Evolutionary conservation across 495 filamentous ascomycete species (phyloP).

Genomic region (Immersiella caudata): DNA sequence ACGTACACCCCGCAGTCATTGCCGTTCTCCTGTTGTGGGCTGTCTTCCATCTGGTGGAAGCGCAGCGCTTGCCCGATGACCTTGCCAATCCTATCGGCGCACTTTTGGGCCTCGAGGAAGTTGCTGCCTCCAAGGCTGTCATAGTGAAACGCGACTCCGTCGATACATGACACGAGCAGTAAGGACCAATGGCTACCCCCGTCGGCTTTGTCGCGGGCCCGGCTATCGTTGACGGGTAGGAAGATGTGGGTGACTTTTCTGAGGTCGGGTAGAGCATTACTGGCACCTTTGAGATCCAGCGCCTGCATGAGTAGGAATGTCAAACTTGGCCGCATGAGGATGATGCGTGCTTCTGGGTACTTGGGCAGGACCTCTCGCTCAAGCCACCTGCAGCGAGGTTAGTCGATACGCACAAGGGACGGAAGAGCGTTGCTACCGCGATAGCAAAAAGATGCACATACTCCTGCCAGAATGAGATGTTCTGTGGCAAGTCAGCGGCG

Average conservation of each 20-base stretch:
- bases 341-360: conserved; percentile 79
- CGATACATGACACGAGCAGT: conserved; percentile 83
- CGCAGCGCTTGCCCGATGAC: conserved; percentile 67
- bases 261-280: conserved; percentile 78
- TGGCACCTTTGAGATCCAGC: conserved; percentile 71
- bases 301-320: conserved; percentile 90
- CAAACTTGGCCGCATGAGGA: conserved; percentile 92
- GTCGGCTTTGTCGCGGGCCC: conserved; percentile 73
- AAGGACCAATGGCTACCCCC: conserved; percentile 95
- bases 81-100: conserved; percentile 65
- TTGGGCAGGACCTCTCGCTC: conserved; percentile 81
- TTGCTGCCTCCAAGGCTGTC: conserved; percentile 85
- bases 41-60: conserved; percentile 78
- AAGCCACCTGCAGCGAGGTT: conserved; percentile 63
- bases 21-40: conserved; percentile 88
- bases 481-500: conserved; percentile 49
- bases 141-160: conserved; percentile 94
- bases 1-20: conserved; percentile 97
- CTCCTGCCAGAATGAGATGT: conserved; percentile 98
- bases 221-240: conserved; percentile 90
- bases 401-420: conserved; percentile 12
- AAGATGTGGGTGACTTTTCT: conserved; percentile 87
- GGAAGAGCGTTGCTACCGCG: background rate
- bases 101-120: conserved; percentile 66
- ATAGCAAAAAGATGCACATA: conserved; percentile 50